Base-by-base conservation (phyloP, 2,329 filamentous ascomycete genomes). In the Septoria petroselini region DNA sequence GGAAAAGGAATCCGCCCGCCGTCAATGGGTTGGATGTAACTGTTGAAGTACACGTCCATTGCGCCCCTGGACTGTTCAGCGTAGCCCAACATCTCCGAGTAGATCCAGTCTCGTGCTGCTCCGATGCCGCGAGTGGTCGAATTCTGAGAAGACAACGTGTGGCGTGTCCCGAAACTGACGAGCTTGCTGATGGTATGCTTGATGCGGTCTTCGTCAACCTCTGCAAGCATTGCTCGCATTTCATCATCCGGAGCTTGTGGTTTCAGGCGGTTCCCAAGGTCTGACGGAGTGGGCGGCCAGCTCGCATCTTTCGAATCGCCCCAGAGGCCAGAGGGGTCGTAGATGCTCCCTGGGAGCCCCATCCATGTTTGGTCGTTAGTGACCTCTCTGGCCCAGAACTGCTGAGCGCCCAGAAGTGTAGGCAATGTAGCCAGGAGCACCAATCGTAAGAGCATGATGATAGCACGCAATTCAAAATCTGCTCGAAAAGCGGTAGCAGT, bases 61-160 rank as follows among this genome's bases (percentile, higher is more conserved):
- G 70, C 66, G 0, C 77, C 77, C n/a, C 76, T 71, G 38, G 73
- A 74, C 3, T 68, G 65, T 14, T 69, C 65, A 2, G 78, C 78
- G 53, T 75, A 74, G 30, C 64, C 65, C 35, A 67, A 64, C 69
- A 79, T 77, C 61, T 81, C 73, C 18, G 66, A 65, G 25, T 71
- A 70, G 40, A 82, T 75, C 78, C 78, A 81, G 58, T 81, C 76
- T 52, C 78, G 65, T 8, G 79, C 78, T 4, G 78, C 78, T 1
- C 78, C 77, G 44, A 82, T 80, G 1, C 79, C 79, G 4, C 74
- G 68, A 2, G 70, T 74, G 3, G 71, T 70, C 27, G 72, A 73
- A 50, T 75, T 79, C 55, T 80, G 76, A 1, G 66, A 70, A 4
- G 76, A 79, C 1, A 81, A 66, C 1, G 79, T 81, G 59, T 81